Evolutionary conservation across 2,329 filamentous ascomycete species (phyloP).

Genomic region (Pyrenophora graminea): DNA sequence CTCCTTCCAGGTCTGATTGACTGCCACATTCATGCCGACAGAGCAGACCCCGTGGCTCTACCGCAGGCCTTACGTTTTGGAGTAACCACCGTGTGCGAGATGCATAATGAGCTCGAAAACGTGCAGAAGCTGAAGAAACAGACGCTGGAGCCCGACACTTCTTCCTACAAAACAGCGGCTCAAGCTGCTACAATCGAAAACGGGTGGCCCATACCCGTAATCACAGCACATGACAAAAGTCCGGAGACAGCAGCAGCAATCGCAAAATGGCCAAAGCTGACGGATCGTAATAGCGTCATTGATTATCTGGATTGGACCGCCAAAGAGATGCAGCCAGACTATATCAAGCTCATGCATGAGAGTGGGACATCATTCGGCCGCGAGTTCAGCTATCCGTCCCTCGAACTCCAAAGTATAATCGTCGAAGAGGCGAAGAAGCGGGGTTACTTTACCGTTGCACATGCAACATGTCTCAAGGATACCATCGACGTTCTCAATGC

Average conservation of each 20-base stretch:
- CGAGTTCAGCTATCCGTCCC: slow-evolving; percentile 46
- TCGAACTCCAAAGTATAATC: slow-evolving; percentile 53
- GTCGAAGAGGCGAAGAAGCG: slow-evolving; percentile 47
- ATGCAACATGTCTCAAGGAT: slow-evolving; percentile 47
- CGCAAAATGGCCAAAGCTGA: slow-evolving; percentile 54
- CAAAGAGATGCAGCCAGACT: slow-evolving; percentile 50
- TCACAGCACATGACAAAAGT: slow-evolving; percentile 47
- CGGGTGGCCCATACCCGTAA: slow-evolving; percentile 56
- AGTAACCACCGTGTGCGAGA: slow-evolving; percentile 58
- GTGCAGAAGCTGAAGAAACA: slow-evolving; percentile 38
- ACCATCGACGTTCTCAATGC: slow-evolving; percentile 49
- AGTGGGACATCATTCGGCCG: slow-evolving; percentile 48
- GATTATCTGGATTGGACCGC: slow-evolving; percentile 49
- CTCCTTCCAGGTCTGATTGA: slow-evolving; percentile 58
- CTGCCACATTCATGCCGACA: slow-evolving; percentile 54
- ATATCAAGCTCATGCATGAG: slow-evolving; percentile 60
- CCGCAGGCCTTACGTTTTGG: slow-evolving; percentile 55
- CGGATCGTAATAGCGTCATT: slow-evolving; percentile 47
- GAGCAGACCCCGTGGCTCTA: slow-evolving; percentile 46
- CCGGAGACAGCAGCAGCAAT: slow-evolving; percentile 46
- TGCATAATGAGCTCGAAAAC: slow-evolving; percentile 48
- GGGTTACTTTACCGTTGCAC: slow-evolving; percentile 48
- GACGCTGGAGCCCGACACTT: slow-evolving; percentile 41
- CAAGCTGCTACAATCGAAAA: slow-evolving; percentile 56
- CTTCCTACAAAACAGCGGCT: slow-evolving; percentile 56